These are phyloP conservation scores for Arabis hirsuta DNA, from an alignment of 345 rosid species.

Conservation along the genomic window DNA sequence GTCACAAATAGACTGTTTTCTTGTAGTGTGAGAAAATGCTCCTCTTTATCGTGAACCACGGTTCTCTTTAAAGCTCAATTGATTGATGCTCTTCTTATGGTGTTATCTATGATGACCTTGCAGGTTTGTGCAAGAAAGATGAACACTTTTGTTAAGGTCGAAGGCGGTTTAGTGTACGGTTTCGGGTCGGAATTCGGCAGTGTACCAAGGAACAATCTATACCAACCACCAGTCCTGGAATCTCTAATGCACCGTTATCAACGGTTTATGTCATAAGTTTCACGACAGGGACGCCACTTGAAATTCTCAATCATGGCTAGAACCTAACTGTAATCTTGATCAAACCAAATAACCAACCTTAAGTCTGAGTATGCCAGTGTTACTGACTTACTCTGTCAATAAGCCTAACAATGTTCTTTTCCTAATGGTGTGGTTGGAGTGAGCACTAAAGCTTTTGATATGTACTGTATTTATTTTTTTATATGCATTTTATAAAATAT, in stretches of 20 bases:
- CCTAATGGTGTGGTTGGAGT: neutral
- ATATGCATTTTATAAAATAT: too few species aligned
- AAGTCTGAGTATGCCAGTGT: neutral
- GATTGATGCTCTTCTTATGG: too few species aligned
- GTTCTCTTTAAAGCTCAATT: too few species aligned
- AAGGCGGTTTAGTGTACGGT: constrained; percentile 64
- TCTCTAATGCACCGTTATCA: too few species aligned
- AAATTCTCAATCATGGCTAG: constrained; percentile 62
- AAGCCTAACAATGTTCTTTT: neutral
- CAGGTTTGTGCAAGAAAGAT: constrained; percentile 81
- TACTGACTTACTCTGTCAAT: neutral
- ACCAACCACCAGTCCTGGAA: constrained; percentile 59
- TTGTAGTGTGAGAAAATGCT: too few species aligned
- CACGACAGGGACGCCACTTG: too few species aligned
- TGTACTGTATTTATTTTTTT: too few species aligned
- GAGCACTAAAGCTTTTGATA: neutral
- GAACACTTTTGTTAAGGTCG: constrained; percentile 73
- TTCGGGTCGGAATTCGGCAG: constrained; percentile 67
- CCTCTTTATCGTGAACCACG: too few species aligned
- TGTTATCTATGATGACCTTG: neutral
- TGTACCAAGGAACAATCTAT: too few species aligned
- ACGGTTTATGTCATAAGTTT: too few species aligned
- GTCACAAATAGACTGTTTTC: too few species aligned
- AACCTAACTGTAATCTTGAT: constrained; percentile 66
- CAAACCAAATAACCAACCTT: too few species aligned